Conservation (phyloP, 192 early-diverging fungal species). For the Rhizophagus sp. region DNA sequence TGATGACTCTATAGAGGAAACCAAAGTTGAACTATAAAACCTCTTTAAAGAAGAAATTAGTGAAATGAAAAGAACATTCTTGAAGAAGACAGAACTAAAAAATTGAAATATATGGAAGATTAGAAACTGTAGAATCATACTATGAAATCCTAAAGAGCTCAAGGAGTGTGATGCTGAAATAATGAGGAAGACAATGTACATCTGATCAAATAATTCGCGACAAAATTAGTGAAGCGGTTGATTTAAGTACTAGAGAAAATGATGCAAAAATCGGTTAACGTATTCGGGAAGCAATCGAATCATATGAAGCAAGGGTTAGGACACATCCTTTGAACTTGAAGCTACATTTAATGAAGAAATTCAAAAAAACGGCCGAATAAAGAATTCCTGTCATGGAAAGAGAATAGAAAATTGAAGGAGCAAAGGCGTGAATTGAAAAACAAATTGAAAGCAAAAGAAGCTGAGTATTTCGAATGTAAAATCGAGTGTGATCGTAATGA, state of each 20-base stretch:
- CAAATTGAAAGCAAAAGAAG: neutral
- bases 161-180: neutral
- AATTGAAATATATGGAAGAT: neutral
- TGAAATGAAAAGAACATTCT: neutral
- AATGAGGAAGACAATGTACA: neutral
- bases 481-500: neutral
- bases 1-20: neutral
- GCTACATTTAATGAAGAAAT: neutral
- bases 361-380: neutral
- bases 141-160: neutral
- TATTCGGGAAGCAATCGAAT: neutral
- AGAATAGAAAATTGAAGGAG: neutral
- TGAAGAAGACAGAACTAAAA: neutral
- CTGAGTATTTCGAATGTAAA: neutral
- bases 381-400: neutral
- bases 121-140: neutral
- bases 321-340: constrained; percentile 7
- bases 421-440: neutral
- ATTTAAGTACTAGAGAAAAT: neutral
- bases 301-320: neutral
- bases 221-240: neutral
- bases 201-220: neutral
- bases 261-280: neutral
- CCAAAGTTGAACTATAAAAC: neutral
- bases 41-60: neutral